Conservation (phyloP, 768 basidiomycete species). For the Podaxis sp. region DNA sequence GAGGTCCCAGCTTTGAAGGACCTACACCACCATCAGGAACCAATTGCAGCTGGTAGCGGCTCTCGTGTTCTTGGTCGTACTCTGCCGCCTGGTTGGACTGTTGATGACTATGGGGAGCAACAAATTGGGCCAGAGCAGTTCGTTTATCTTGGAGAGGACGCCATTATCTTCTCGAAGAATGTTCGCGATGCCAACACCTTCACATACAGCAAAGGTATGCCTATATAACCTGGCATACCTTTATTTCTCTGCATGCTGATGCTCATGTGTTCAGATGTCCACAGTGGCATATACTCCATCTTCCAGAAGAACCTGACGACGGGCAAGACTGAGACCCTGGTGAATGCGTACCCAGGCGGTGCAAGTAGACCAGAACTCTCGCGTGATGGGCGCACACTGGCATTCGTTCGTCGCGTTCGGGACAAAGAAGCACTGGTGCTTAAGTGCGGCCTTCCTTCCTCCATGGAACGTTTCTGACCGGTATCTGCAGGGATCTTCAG, state of each 20-base stretch:
- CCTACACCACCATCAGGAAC: conserved; percentile 17
- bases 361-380: conserved; percentile 71
- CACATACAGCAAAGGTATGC: conserved; percentile 60
- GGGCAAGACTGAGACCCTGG: conserved; percentile 45
- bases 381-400: conserved; percentile 61
- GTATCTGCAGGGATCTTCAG: conserved; percentile 47
- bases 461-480: not conserved
- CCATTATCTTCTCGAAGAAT: conserved; percentile 65
- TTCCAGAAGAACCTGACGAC: conserved; percentile 63
- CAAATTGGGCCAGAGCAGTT: conserved; percentile 75
- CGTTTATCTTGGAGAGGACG: conserved; percentile 55
- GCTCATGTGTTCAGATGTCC: conserved; percentile 44
- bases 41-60: conserved; percentile 41
- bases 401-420: conserved; percentile 68
- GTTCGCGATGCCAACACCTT: conserved; percentile 47
- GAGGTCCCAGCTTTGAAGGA: conserved; percentile 39
- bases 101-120: conserved; percentile 56
- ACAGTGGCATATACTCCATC: conserved; percentile 67
- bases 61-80: conserved; percentile 49
- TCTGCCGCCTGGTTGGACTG: conserved; percentile 58
- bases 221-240: not conserved
- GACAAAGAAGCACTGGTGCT: conserved; percentile 72
- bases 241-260: not conserved
- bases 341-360: conserved; percentile 59
- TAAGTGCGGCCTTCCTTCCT: conserved; percentile 39